phyloP scores from a whole-genome alignment of 805 yeast genomes.

The Ascoidea rubescens region DNA sequence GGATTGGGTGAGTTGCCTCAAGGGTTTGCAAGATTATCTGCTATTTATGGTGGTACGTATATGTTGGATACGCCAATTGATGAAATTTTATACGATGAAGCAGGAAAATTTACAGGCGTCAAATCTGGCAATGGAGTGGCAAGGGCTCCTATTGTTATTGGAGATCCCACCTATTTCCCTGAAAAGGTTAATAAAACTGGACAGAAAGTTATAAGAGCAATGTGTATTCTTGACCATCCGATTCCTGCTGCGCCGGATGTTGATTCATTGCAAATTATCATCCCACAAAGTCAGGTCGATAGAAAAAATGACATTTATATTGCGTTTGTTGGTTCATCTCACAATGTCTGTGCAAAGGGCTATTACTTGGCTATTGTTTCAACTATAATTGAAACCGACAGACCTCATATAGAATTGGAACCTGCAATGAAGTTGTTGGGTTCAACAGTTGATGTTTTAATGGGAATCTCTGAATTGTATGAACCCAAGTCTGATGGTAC shows the following conservation, averaged over 20 bases:
- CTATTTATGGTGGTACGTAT: slow-evolving; percentile 96
- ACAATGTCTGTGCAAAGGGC: slow-evolving; percentile 81
- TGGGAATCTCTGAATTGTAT: slow-evolving; percentile 86
- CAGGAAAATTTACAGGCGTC: slow-evolving; percentile 72
- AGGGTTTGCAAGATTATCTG: slow-evolving; percentile 93
- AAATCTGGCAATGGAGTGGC: slow-evolving; percentile 86
- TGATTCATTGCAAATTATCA: slow-evolving; percentile 86
- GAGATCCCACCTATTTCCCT: slow-evolving; percentile 97
- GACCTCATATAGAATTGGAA: slow-evolving; percentile 69
- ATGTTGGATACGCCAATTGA: slow-evolving; percentile 96
- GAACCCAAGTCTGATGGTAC: slow-evolving; percentile 82
- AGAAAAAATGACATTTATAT: slow-evolving; percentile 91
- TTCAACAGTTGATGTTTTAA: slow-evolving; percentile 55
- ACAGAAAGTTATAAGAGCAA: slow-evolving; percentile 62
- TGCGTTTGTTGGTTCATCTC: slow-evolving; percentile 80
- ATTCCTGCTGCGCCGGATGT: slow-evolving; percentile 68
- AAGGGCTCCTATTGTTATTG: slow-evolving; percentile 85
- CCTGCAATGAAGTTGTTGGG: slow-evolving; percentile 90
- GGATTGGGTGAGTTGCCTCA: slow-evolving; percentile 98
- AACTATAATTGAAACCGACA: slow-evolving; percentile 84
- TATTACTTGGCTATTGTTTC: slow-evolving; percentile 88
- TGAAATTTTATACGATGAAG: slow-evolving; percentile 63
- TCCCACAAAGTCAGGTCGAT: slow-evolving; percentile 90
- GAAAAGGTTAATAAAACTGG: slow-evolving; percentile 63
- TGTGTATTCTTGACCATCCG: slow-evolving; percentile 85